Percentiles rank a stretch among this genome's conserved stretches.
Evolutionary conservation across 768 basidiomycete species (phyloP).

Genomic region (Candolleomyces aberdarensis): DNA sequence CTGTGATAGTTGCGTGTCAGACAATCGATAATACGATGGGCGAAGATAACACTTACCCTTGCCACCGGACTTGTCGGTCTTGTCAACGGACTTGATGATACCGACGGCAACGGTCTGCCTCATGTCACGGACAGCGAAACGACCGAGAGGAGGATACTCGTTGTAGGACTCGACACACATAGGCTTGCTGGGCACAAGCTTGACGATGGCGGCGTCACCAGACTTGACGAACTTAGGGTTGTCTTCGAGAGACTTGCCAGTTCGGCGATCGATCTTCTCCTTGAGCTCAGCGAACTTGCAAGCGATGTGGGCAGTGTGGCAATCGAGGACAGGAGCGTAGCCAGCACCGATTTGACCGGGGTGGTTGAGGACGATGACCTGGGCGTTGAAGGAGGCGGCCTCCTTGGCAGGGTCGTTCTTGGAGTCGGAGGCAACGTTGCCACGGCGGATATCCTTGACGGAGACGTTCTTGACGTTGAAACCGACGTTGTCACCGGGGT

Average conservation of each 20-base stretch:
- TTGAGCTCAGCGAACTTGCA: conserved; percentile 99
- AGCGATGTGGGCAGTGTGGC: conserved; percentile 99
- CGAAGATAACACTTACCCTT: conserved; percentile 43
- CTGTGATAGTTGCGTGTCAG: too few relatives aligned
- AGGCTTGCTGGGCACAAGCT: conserved; percentile 94
- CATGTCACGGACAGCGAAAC: conserved; percentile 99
- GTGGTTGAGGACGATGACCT: conserved; percentile 99
- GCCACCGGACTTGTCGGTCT: conserved; percentile 85
- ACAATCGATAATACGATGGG: too few relatives aligned
- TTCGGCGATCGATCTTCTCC: conserved; percentile 99
- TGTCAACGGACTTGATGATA: conserved; percentile 97
- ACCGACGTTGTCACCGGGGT: conserved; percentile 98
- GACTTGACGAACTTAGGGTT: conserved; percentile 98
- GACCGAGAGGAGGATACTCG: conserved; percentile 98
- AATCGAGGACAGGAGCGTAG: conserved; percentile 98
- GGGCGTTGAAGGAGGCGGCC: conserved; percentile 98
- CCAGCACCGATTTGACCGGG: conserved; percentile 99
- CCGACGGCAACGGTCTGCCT: conserved; percentile 98
- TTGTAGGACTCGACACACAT: conserved; percentile 84
- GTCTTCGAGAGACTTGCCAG: conserved; percentile 88
- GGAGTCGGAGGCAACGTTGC: conserved; percentile 98
- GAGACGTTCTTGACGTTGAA: conserved; percentile 99
- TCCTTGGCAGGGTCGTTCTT: conserved; percentile 99
- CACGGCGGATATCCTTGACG: conserved; percentile 99
- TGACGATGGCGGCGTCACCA: conserved; percentile 98